Conservation (phyloP, 169 alveolate genomes). For the Eimeria necatrix region DNA sequence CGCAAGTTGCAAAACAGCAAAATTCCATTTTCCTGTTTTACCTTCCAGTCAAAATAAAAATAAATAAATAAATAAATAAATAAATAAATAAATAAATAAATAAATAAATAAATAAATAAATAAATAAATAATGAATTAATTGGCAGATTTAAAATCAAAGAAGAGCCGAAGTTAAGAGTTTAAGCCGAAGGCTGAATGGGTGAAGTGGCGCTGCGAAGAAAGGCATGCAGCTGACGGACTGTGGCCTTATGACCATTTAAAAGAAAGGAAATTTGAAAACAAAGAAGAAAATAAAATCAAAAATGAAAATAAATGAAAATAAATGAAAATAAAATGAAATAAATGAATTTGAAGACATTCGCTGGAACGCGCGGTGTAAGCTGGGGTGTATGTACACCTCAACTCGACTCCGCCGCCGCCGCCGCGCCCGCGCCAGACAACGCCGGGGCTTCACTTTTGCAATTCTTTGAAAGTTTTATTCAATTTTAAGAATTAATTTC, state of each 20-base stretch:
- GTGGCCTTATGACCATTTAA: background rate
- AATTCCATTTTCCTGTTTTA: background rate
- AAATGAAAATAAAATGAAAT: background rate
- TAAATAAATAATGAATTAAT: background rate
- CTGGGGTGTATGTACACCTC: constrained; percentile 11
- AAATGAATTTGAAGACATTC: background rate
- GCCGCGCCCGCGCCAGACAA: background rate
- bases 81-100: background rate
- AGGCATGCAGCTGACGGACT: background rate
- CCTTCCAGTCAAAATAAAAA: background rate
- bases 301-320: background rate
- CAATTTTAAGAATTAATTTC: too few relatives aligned
- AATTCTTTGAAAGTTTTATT: too few relatives aligned
- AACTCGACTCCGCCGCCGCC: background rate
- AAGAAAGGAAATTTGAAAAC: background rate
- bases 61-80: background rate
- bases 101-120: background rate
- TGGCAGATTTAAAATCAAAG: background rate
- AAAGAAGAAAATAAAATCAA: background rate
- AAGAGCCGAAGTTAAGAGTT: background rate
- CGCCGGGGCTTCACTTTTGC: too few relatives aligned
- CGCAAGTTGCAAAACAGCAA: background rate
- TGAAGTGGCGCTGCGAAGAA: background rate
- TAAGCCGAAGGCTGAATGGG: background rate
- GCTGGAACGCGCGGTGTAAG: background rate